Evolutionary conservation across 495 filamentous ascomycete species (phyloP).

Genomic region (Aspergillus homomorphus): DNA sequence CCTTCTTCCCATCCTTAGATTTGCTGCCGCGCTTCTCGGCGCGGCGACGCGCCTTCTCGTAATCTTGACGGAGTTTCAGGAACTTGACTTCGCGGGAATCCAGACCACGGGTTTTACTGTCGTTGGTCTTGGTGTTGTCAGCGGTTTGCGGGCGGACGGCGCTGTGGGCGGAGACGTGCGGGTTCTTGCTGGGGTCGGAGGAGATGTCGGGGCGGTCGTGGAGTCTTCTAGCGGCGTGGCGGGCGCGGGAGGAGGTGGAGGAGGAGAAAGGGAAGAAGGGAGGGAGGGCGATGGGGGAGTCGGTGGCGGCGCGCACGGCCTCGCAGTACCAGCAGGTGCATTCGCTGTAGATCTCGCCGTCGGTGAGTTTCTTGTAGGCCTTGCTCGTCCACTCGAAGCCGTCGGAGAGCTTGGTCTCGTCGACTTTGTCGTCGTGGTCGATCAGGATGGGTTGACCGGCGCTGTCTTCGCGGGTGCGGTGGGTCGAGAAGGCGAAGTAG

Average conservation of each 20-base stretch:
- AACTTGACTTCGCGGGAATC: slow-evolving; percentile 22
- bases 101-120: neutral
- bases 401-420: slow-evolving; percentile 55
- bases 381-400: slow-evolving; percentile 75
- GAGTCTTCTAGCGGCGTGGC: slow-evolving; percentile 43
- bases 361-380: slow-evolving; percentile 57
- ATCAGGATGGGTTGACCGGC: slow-evolving; percentile 46
- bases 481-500: slow-evolving; percentile 59
- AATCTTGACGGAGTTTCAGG: slow-evolving; percentile 54
- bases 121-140: no score
- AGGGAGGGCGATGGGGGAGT: slow-evolving; percentile 43
- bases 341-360: slow-evolving; percentile 67
- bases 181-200: slow-evolving; percentile 56
- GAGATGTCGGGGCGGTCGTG: slow-evolving; percentile 53
- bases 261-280: slow-evolving; percentile 43
- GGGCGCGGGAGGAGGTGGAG: slow-evolving; percentile 30
- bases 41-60: slow-evolving; percentile 59
- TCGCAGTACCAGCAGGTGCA: slow-evolving; percentile 95
- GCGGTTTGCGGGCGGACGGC: slow-evolving; percentile 33
- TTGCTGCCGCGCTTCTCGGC: slow-evolving; percentile 63
- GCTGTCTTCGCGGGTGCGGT: slow-evolving; percentile 9
- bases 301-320: slow-evolving; percentile 58
- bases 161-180: slow-evolving; percentile 74
- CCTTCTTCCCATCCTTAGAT: slow-evolving; percentile 37
- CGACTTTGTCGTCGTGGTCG: slow-evolving; percentile 86